A percentile compares a stretch with the other conserved stretches of the same genome.
Conservation (phyloP, 495 filamentous ascomycete species). For the Glarea lozoyensis region DNA sequence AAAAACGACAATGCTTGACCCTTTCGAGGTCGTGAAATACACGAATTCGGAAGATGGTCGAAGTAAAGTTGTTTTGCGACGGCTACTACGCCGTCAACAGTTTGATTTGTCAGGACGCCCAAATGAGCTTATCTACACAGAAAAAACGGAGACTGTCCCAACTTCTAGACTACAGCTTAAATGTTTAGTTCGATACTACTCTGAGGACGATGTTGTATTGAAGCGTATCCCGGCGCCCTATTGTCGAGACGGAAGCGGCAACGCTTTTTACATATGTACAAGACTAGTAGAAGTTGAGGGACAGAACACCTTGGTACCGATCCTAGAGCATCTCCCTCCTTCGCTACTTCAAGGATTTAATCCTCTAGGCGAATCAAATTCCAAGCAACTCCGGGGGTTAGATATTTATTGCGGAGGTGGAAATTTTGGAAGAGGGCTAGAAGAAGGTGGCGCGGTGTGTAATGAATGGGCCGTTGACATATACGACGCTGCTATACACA, state of each 20-base stretch:
- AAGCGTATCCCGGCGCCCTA: slow-evolving; percentile 52
- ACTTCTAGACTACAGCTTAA: slow-evolving; percentile 34
- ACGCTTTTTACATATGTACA: slow-evolving; percentile 52
- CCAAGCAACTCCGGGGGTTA: slow-evolving; percentile 38
- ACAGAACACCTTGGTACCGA: slow-evolving; percentile 1
- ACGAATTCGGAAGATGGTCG: slow-evolving; percentile 23
- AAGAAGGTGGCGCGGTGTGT: slow-evolving; percentile 57
- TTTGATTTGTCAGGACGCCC: slow-evolving; percentile 33
- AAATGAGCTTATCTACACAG: slow-evolving; percentile 60
- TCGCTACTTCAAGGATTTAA: slow-evolving; percentile 50
- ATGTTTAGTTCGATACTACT: slow-evolving; percentile 52
- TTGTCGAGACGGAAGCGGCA: slow-evolving; percentile 48
- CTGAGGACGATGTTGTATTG: slow-evolving; percentile 18
- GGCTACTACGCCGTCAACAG: slow-evolving; percentile 33
- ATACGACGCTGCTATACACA: slow-evolving; percentile 51
- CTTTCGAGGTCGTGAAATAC: slow-evolving; percentile 41
- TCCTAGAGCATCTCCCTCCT: slow-evolving; percentile 10
- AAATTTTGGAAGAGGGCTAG: slow-evolving; percentile 63
- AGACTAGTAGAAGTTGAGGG: slow-evolving; percentile 16
- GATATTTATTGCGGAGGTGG: slow-evolving; percentile 70
- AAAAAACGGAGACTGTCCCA: slow-evolving; percentile 30
- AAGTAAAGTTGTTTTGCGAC: slow-evolving; percentile 31
- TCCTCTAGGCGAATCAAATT: slow-evolving; percentile 14
- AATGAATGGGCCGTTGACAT: slow-evolving; percentile 60
- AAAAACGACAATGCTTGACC: slow-evolving; percentile 32